phyloP scores from a whole-genome alignment of 2,329 filamentous ascomycete species.

The Penicillium sclerotiorum region DNA sequence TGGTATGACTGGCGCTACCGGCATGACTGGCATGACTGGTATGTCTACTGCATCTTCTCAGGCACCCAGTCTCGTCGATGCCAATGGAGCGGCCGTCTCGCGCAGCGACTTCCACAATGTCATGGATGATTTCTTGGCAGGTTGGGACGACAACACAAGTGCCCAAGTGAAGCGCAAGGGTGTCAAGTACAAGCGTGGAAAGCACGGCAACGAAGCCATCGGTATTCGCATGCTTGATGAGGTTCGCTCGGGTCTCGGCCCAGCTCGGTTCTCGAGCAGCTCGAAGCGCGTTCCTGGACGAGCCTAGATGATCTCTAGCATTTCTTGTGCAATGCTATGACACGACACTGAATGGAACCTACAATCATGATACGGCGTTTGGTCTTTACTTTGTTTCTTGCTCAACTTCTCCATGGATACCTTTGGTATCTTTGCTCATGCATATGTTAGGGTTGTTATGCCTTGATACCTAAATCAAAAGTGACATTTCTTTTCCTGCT shows the following conservation, averaged over 20 bases:
- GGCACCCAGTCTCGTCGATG: slow-evolving; percentile 57
- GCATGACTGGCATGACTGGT: slow-evolving; percentile 62
- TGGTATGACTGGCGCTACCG: slow-evolving; percentile 57
- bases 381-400: slow-evolving; percentile 18
- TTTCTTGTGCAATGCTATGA: slow-evolving; percentile 18
- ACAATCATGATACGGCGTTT: slow-evolving; percentile 28
- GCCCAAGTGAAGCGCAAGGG: slow-evolving; percentile 47
- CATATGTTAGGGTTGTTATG: slow-evolving; percentile 20
- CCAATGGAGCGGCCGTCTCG: slow-evolving; percentile 51
- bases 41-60: slow-evolving; percentile 57
- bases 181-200: slow-evolving; percentile 62
- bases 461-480: slow-evolving; percentile 20
- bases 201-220: slow-evolving; percentile 77
- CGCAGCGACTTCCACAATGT: slow-evolving; percentile 83
- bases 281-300: slow-evolving; percentile 30
- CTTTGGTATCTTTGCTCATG: slow-evolving; percentile 16
- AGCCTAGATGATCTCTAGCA: slow-evolving; percentile 24
- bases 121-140: slow-evolving; percentile 88
- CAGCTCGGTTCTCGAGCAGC: slow-evolving; percentile 61
- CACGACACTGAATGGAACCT: slow-evolving; percentile 26
- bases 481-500: slow-evolving; percentile 15
- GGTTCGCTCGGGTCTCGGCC: slow-evolving; percentile 77
- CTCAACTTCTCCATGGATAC: slow-evolving; percentile 7
- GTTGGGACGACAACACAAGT: slow-evolving; percentile 50
- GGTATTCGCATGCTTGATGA: slow-evolving; percentile 91